These are phyloP conservation scores for Cladophialophora exuberans DNA, from an alignment of 2,329 filamentous ascomycete species.

Conservation along the genomic window DNA sequence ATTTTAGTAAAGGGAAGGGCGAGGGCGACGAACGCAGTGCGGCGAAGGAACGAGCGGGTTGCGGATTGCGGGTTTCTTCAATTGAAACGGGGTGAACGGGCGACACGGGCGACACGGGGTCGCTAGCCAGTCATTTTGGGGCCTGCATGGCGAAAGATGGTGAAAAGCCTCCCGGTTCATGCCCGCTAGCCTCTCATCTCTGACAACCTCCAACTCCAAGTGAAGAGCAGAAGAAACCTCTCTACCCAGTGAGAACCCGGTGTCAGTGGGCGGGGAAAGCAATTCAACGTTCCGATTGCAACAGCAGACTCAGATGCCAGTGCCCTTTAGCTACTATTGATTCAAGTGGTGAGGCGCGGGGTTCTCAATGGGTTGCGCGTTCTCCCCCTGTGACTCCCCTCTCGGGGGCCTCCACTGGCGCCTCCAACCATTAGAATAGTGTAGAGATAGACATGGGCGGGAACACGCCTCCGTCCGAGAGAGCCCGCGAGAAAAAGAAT, in stretches of 20 bases:
- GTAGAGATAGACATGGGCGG: neutral
- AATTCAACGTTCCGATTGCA: slow-evolving; percentile 1
- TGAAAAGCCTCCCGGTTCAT: slow-evolving; percentile 1
- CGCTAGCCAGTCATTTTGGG: slow-evolving; percentile 2
- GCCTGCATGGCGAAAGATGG: neutral
- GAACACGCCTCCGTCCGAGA: neutral
- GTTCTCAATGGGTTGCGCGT: neutral
- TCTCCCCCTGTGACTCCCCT: neutral
- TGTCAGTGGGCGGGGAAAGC: neutral
- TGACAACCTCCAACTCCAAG: neutral
- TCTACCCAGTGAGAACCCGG: no score
- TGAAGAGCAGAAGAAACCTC: no score
- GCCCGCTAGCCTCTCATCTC: neutral
- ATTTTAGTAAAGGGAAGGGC: neutral
- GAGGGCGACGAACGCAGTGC: no score
- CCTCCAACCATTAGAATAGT: neutral
- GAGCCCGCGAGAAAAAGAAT: no score
- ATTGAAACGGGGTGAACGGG: neutral
- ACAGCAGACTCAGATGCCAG: neutral
- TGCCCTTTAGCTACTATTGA: no score
- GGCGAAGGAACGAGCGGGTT: slow-evolving; percentile 10
- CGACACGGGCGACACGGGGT: neutral
- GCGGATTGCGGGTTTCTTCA: neutral
- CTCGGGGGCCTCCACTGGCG: neutral
- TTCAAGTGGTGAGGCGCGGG: no score